phyloP scores from a whole-genome alignment of 148 eudicot genomes.

The Camellia sinensis region DNA sequence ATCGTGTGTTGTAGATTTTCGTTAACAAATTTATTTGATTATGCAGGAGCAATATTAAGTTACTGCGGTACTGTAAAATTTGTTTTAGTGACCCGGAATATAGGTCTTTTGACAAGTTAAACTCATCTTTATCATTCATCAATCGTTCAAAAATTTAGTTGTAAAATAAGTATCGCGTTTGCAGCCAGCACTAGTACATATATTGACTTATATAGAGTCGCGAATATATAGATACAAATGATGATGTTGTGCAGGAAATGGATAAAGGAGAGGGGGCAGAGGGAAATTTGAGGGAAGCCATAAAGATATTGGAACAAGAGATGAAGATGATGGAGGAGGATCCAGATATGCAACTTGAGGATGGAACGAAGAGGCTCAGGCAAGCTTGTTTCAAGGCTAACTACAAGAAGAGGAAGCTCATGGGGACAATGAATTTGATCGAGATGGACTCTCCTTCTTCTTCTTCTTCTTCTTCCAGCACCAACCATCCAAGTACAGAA shows the following conservation, averaged over 20 bases:
- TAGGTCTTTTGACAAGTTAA: too few relatives aligned
- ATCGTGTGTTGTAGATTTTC: too few relatives aligned
- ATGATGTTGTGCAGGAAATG: conserved; percentile 38
- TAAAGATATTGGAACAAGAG: conserved; percentile 64
- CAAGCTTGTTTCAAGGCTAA: conserved; percentile 95
- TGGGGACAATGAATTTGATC: conserved; percentile 21
- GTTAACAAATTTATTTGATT: too few relatives aligned
- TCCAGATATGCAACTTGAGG: conserved; percentile 71
- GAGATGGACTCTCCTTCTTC: not conserved
- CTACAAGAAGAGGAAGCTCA: conserved; percentile 78
- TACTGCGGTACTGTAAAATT: too few relatives aligned
- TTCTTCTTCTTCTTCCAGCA: conserved; percentile 17
- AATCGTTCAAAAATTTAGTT: too few relatives aligned
- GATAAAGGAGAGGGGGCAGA: conserved; percentile 45
- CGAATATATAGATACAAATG: not conserved
- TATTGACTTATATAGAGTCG: not conserved
- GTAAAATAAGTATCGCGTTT: too few relatives aligned
- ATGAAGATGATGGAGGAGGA: conserved; percentile 68
- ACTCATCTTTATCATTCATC: too few relatives aligned
- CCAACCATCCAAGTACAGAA: not conserved
- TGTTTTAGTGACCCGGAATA: too few relatives aligned
- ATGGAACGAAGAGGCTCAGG: conserved; percentile 78
- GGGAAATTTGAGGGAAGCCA: conserved; percentile 48
- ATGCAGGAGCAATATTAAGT: too few relatives aligned
- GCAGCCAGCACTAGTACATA: not conserved